Conservation (phyloP, 371 early-diverging fungal species). For the Mortierella sp. region DNA sequence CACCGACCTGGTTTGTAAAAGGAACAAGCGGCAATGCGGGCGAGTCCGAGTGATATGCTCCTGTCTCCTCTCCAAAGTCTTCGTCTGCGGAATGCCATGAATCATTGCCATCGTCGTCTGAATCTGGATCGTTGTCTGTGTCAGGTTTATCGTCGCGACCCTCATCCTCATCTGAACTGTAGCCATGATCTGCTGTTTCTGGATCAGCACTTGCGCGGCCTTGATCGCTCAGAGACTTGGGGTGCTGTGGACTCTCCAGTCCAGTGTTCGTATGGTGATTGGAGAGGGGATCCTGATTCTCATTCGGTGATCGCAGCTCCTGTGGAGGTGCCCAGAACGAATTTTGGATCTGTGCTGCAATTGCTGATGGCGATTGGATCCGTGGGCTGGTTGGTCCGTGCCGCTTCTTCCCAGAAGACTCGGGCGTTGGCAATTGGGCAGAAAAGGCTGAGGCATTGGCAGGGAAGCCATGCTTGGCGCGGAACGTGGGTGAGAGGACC, state of each 20-base stretch:
- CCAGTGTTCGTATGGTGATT: no score
- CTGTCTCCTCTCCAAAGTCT: constrained; percentile 48
- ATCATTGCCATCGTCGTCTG: constrained; percentile 38
- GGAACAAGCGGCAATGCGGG: constrained; percentile 69
- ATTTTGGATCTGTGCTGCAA: constrained; percentile 45
- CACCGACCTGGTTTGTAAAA: constrained; percentile 83
- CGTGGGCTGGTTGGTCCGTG: constrained; percentile 43
- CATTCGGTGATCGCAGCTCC: neutral
- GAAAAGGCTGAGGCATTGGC: constrained; percentile 26
- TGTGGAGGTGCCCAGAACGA: constrained; percentile 17
- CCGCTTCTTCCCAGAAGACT: constrained; percentile 33
- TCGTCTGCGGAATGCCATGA: constrained; percentile 51
- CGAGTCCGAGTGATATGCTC: constrained; percentile 52
- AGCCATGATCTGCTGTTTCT: constrained; percentile 6
- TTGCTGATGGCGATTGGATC: constrained; percentile 41
- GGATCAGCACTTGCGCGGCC: neutral
- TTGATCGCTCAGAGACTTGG: no score
- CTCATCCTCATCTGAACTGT: constrained; percentile 20
- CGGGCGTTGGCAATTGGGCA: constrained; percentile 40
- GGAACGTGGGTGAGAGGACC: constrained; percentile 50
- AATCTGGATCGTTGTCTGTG: constrained; percentile 21
- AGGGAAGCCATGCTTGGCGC: constrained; percentile 33
- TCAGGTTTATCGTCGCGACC: constrained; percentile 6
- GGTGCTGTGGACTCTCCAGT: no score
- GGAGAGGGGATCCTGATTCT: no score